These are phyloP conservation scores for Chlorella sp. DNA, from an alignment of 139 green algal genomes.

Conservation along the genomic window DNA sequence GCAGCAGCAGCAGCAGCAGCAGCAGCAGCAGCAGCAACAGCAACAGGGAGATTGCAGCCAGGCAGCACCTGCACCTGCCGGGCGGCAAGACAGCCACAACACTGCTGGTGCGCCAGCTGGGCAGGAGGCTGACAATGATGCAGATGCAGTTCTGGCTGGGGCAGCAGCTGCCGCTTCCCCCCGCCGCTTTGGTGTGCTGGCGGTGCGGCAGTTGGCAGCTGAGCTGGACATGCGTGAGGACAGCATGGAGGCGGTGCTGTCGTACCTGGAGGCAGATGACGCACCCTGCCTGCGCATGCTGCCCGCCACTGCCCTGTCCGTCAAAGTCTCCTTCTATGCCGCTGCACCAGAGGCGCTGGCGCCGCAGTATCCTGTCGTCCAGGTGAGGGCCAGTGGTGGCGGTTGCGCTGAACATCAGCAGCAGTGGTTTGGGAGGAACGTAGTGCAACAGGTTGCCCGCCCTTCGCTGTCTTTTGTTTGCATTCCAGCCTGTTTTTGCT, in stretches of 20 bases:
- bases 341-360: conserved; percentile 34
- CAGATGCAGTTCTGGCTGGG: neutral
- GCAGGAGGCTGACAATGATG: too few relatives aligned
- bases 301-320: conserved; percentile 19
- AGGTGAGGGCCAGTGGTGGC: neutral
- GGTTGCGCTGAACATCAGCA: too few relatives aligned
- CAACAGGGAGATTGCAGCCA: neutral
- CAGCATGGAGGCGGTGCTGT: conserved; percentile 79
- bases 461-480: too few relatives aligned
- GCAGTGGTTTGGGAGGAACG: too few relatives aligned
- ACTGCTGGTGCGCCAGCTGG: too few relatives aligned
- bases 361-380: conserved; percentile 18
- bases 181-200: conserved; percentile 54
- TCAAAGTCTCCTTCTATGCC: conserved; percentile 60
- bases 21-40: neutral
- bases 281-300: conserved; percentile 38
- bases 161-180: neutral
- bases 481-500: neutral
- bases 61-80: too few relatives aligned
- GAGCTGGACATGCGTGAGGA: conserved; percentile 77
- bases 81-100: too few relatives aligned
- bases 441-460: too few relatives aligned
- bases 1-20: neutral
- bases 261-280: conserved; percentile 68
- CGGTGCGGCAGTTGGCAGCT: conserved; percentile 20